Base-by-base conservation (phyloP, 495 filamentous ascomycete species). In the Daldinia concentrica region DNA sequence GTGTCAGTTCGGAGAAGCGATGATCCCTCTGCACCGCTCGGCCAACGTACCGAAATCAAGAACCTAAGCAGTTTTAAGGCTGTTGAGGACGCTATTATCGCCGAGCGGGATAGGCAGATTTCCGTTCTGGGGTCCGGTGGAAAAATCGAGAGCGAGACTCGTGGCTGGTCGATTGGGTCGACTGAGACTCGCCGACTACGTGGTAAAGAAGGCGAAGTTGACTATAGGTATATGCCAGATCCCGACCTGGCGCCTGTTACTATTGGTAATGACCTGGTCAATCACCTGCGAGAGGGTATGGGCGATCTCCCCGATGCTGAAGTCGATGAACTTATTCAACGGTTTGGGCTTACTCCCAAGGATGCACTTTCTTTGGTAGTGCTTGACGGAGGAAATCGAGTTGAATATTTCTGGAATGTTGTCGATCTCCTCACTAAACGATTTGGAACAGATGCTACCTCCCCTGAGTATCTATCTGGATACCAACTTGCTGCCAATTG, bases 161-260 rank as follows among this genome's bases (percentile, higher is more conserved):
- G 95, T 52, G 95, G 96, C 24, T 99, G 94, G 94, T 91, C 92
- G 2, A 85, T 96, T 57, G 90, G 90, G 0, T 88, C 88, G 54
- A 92, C 88, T 41, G 92, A 90, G 56, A 93, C 92, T 64, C 94
- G 91, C 19, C 86, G 88, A 24, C 78, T 99, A 15, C 86, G 95
- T 69, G 94, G 93, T 11, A 99, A 99, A 79, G 95, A 99, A 75
- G 96, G 95, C 43, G 94, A 97, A 74, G 93, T 98, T 2, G 95
- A 99, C 73, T 99, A 99, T 76, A 86, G 95, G 50, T 99, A 98
- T 78, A 98, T 99, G 96, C 95, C 95, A 1, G 95, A 99, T 77
- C 93, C 95, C 2, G 95, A 99, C 78, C 81, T 99, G 9, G 86
- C 86, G 0, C 92, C 96, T 0, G 82, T 99, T 9, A 74, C 92